Evolutionary conservation across 2,329 filamentous ascomycete species (phyloP).

Genomic region (Nemania abortiva): DNA sequence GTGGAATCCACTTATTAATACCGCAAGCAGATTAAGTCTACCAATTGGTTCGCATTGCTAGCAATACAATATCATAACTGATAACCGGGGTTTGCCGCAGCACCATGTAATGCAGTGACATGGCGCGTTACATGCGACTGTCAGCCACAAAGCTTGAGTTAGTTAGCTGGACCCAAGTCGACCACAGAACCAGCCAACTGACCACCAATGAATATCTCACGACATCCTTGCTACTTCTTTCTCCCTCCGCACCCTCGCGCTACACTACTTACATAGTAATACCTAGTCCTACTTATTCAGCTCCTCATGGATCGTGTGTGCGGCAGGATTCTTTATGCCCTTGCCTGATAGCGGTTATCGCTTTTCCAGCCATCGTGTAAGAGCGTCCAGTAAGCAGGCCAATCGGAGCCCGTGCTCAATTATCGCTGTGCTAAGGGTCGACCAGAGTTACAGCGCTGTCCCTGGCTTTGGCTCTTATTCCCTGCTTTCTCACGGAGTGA

Average conservation of each 20-base stretch:
- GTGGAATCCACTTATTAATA: constrained; percentile 15
- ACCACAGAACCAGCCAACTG: neutral
- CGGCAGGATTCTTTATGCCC: neutral
- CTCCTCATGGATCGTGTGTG: constrained; percentile 7
- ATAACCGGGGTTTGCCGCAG: constrained; percentile 3
- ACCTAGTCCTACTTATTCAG: neutral
- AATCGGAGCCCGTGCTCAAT: constrained; percentile 29
- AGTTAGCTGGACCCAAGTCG: constrained; percentile 13
- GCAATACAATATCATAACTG: neutral
- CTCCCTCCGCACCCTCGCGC: neutral
- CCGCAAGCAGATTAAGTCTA: constrained; percentile 1
- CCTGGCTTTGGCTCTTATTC: constrained; percentile 16
- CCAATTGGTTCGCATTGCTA: constrained; percentile 6
- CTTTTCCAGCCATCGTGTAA: neutral
- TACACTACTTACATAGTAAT: neutral
- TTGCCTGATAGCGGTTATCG: constrained; percentile 4
- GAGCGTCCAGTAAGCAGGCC: constrained; percentile 17
- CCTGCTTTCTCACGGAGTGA: neutral
- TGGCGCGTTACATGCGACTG: neutral
- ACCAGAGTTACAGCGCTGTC: neutral
- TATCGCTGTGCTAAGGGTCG: constrained; percentile 1
- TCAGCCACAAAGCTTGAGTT: constrained; percentile 35
- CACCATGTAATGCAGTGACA: neutral
- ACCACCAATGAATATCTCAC: neutral
- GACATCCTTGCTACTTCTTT: neutral